phyloP scores from a whole-genome alignment of 805 yeast genomes.

The Metschnikowia drakensbergensis region DNA sequence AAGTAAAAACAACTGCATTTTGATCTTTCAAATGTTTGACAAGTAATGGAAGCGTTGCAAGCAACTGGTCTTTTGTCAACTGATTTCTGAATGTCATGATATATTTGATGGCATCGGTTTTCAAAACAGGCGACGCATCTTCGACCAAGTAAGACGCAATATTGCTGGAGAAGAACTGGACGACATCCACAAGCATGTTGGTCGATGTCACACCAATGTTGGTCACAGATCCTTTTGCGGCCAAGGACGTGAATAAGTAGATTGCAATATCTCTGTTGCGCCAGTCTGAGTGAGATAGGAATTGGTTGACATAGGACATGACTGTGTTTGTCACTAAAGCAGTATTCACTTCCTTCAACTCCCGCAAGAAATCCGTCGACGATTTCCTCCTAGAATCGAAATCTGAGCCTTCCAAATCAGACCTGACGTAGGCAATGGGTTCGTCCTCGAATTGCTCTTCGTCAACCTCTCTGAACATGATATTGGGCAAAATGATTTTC shows the following conservation, averaged over 20 bases:
- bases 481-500: constrained; percentile 84
- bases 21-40: constrained; percentile 60
- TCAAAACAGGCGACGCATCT: constrained; percentile 68
- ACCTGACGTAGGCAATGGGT: constrained; percentile 86
- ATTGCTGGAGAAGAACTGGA: constrained; percentile 74
- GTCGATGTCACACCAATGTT: constrained; percentile 84
- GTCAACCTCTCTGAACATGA: constrained; percentile 79
- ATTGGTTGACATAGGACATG: constrained; percentile 65
- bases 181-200: constrained; percentile 79
- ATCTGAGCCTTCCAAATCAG: constrained; percentile 94
- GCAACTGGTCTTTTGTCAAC: constrained; percentile 77
- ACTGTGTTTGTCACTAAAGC: constrained; percentile 70
- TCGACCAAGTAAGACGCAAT: constrained; percentile 78
- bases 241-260: constrained; percentile 81
- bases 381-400: constrained; percentile 88
- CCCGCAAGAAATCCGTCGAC: constrained; percentile 88
- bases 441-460: constrained; percentile 95
- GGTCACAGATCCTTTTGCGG: constrained; percentile 87
- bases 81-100: constrained; percentile 90
- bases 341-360: constrained; percentile 76
- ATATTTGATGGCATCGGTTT: constrained; percentile 90
- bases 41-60: constrained; percentile 74
- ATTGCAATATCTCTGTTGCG: constrained; percentile 81
- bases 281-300: constrained; percentile 64
- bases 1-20: constrained; percentile 80